Base-by-base conservation (phyloP, 2,329 filamentous ascomycete genomes). In the Pestalotiopsis sp. region DNA sequence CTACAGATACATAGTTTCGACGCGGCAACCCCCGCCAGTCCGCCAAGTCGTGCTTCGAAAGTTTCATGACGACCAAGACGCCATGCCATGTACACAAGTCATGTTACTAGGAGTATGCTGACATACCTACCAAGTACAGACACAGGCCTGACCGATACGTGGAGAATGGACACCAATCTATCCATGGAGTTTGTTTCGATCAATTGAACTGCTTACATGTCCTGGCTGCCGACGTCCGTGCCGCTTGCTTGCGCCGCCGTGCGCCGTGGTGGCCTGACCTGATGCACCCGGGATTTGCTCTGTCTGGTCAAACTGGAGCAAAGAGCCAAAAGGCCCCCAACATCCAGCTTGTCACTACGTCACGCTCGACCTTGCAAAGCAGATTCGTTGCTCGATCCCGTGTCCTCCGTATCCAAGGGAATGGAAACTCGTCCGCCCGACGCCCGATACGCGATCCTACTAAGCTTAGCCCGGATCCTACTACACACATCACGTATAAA, bases 361-460 rank as follows among this genome's bases (percentile, higher is more conserved):
- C 57, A 59, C 57, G 27, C 45, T 23, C 14, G 14, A 52, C 45
- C 45, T 52, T 23, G 45, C 45, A 52, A n/a, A 52, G n/a, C 45
- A 52, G 45, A 59, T 59, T 36, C 25, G 57, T 59, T 59, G 14
- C 57, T 23, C 57, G 5, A 59, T 59, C 25, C 23, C 23, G 14
- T 59, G 20, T 12, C 60, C 62, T 65, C 62, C 62, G 13, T 12
- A 65, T 23, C 62, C 62, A 65, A 27, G 62, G 27, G 62, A 52
- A 23, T 65, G 62, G 62, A 65, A 65, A 63, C 60, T 40, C 40
- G 20, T 52, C 11, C 41, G 62, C 13, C 36, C 23, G 31, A 63
- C 23, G 25, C 14, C 38, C 64, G 64, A 66, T 66, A 66, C 64
- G 64, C 64, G 64, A 66, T 58, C 27, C 45, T 58, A 20, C 64